Conservation (phyloP, 164 flowering plant species). For the Malania oleifera region DNA sequence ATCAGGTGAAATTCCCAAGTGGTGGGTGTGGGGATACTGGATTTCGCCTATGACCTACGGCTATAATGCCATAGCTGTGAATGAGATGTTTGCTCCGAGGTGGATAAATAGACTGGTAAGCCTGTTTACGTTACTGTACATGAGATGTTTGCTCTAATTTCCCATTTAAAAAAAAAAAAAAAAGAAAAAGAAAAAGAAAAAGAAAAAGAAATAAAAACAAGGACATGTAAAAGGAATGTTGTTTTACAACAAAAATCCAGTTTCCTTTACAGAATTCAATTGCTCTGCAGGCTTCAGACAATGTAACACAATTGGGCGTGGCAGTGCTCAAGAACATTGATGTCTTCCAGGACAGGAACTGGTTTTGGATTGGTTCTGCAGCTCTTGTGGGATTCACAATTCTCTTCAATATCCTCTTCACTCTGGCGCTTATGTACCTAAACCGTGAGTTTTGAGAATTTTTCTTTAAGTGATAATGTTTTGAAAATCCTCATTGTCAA, state of each 20-base stretch:
- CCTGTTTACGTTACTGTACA: no score
- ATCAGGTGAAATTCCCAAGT: conserved; percentile 64
- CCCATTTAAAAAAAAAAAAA: no score
- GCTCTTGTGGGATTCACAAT: conserved; percentile 64
- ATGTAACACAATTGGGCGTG: conserved; percentile 35
- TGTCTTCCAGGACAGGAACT: conserved; percentile 35
- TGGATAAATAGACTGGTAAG: conserved; percentile 70
- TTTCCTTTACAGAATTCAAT: neutral
- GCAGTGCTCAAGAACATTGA: conserved; percentile 40
- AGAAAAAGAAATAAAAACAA: no score
- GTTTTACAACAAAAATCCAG: neutral
- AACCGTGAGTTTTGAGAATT: conserved; percentile 42
- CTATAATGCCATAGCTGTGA: conserved; percentile 61
- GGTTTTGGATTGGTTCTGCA: conserved; percentile 86
- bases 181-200: no score
- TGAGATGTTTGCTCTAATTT: no score
- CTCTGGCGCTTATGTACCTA: conserved; percentile 67
- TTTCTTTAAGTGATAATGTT: neutral
- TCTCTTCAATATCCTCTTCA: conserved; percentile 74
- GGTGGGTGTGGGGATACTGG: conserved; percentile 95
- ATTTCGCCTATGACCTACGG: conserved; percentile 66
- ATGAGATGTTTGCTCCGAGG: conserved; percentile 77
- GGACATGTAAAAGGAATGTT: neutral
- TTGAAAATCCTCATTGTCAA: no score
- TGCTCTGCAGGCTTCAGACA: conserved; percentile 39